phyloP scores from a whole-genome alignment of 345 rosid genomes.

The Noccaea caerulescens region DNA sequence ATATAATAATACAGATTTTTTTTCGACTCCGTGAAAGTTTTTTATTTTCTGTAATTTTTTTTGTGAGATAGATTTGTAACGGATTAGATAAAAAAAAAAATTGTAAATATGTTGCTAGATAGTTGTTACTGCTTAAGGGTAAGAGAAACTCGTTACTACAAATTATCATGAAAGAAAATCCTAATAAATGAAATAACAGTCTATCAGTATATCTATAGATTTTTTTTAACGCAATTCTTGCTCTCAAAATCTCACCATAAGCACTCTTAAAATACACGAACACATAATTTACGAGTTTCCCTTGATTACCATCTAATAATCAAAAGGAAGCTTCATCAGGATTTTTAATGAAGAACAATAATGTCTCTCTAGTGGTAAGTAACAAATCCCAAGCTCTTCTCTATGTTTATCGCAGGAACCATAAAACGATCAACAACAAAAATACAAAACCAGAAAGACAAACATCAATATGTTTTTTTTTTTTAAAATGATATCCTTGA shows the following conservation, averaged over 20 bases:
- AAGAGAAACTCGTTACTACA: neutral
- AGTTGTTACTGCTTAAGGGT: too few species aligned
- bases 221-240: too few species aligned
- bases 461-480: too few species aligned
- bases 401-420: neutral
- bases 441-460: neutral
- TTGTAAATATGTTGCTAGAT: too few species aligned
- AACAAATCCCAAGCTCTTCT: neutral
- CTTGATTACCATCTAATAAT: too few species aligned
- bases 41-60: neutral
- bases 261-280: too few species aligned
- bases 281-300: too few species aligned
- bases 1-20: neutral
- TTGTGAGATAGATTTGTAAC: neutral
- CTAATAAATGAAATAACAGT: too few species aligned
- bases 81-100: neutral
- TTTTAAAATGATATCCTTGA: neutral
- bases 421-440: neutral
- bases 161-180: too few species aligned
- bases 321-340: too few species aligned
- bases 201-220: too few species aligned
- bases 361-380: neutral
- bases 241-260: too few species aligned
- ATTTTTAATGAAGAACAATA: neutral
- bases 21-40: neutral